Percentiles rank a stretch among this genome's conserved stretches.
Evolutionary conservation across 441 rosid genomes (phyloP).

Genomic region (Gossypium laxum): DNA sequence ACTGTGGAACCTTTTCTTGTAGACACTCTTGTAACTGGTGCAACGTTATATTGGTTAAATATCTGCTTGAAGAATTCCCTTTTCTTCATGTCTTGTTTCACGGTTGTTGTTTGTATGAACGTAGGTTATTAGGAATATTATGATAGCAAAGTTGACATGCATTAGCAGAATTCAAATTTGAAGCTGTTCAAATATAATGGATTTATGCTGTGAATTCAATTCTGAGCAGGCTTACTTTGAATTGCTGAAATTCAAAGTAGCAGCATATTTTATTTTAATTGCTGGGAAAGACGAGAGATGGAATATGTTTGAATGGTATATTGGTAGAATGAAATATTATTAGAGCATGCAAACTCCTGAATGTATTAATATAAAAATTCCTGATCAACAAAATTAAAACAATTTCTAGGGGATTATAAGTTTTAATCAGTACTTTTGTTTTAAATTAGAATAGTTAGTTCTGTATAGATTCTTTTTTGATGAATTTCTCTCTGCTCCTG

Average conservation of each 20-base stretch:
- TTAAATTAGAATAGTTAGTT: not conserved
- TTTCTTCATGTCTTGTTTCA: not conserved
- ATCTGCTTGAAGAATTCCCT: not conserved
- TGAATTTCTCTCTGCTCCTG: conserved; percentile 10
- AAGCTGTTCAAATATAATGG: not conserved
- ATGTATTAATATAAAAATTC: not conserved
- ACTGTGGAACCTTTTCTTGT: not conserved
- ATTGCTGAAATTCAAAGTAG: not conserved
- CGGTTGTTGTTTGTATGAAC: not conserved
- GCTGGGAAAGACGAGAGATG: not conserved
- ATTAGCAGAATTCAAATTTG: not conserved
- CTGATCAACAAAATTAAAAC: not conserved
- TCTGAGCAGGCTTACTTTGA: not conserved
- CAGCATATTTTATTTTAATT: not conserved
- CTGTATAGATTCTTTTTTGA: not conserved
- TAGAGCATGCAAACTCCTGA: not conserved
- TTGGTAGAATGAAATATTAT: not conserved
- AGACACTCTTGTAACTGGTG: not conserved
- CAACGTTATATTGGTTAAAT: not conserved
- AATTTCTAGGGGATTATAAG: not conserved
- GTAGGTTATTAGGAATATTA: not conserved
- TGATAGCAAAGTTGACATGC: not conserved
- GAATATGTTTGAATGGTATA: not conserved
- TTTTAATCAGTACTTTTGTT: not conserved
- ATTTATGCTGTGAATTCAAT: not conserved